Evolutionary conservation across 2,329 filamentous ascomycete genomes (phyloP).

Genomic region (Ophiostoma ips): DNA sequence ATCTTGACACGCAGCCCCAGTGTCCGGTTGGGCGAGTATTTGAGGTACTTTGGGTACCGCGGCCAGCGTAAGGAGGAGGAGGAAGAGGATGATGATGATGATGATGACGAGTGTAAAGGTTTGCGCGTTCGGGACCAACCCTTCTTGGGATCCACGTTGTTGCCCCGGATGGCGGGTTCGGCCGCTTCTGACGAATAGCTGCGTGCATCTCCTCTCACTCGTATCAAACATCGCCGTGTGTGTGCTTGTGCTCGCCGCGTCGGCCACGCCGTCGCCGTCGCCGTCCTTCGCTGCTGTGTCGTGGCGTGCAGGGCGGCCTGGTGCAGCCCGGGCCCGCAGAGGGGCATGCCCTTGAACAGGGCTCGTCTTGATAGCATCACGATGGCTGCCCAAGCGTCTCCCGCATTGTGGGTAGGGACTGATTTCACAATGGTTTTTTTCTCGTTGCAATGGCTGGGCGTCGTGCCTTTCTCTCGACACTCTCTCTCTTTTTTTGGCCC

Average conservation of each 20-base stretch:
- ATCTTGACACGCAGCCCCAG: conserved; percentile 10
- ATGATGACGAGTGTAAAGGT: neutral
- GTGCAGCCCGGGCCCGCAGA: neutral
- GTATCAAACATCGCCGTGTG: neutral
- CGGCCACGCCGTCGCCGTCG: neutral
- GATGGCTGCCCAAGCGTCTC: neutral
- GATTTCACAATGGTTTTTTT: too few species aligned
- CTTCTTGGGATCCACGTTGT: neutral
- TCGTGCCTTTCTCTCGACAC: too few species aligned
- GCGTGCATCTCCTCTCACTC: neutral
- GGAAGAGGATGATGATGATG: neutral
- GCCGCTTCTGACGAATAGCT: neutral
- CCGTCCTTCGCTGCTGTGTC: neutral
- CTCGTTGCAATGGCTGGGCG: too few species aligned
- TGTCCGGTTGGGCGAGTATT: conserved; percentile 12
- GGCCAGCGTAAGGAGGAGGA: too few species aligned
- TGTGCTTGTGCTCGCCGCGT: neutral
- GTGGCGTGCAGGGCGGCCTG: neutral
- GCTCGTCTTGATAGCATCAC: conserved; percentile 9
- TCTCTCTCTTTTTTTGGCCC: too few species aligned
- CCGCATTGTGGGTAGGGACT: neutral
- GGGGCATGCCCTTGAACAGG: conserved; percentile 11
- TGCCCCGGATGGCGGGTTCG: conserved; percentile 1
- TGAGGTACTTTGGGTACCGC: conserved; percentile 11
- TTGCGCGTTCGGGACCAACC: neutral